Evolutionary conservation across 495 filamentous ascomycete species (phyloP).

Genomic region (Aspergillus taichungensis): DNA sequence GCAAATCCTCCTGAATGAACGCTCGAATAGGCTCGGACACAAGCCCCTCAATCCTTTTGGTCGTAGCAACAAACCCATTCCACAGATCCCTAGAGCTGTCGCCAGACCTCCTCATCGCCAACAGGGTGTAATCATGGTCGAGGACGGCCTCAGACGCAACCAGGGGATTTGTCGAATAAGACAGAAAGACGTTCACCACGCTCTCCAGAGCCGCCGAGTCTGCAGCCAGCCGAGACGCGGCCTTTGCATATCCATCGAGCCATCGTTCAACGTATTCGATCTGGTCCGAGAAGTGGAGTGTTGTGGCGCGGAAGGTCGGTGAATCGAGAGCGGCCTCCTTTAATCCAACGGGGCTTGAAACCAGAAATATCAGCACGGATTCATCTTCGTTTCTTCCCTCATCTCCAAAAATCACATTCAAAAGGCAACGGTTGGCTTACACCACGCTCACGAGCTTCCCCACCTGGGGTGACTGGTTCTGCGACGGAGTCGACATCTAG

Average conservation of each 20-base stretch:
- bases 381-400: too few relatives aligned
- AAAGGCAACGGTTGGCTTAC: conserved; percentile 22
- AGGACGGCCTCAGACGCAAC: conserved; percentile 69
- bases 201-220: conserved; percentile 65
- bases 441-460: conserved; percentile 50
- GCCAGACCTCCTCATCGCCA: conserved; percentile 74
- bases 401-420: too few relatives aligned
- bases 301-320: conserved; percentile 84
- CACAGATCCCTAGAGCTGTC: conserved; percentile 83
- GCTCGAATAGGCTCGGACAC: conserved; percentile 72
- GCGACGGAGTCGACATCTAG: conserved; percentile 41
- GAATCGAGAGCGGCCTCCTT: conserved; percentile 95
- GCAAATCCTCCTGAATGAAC: conserved; percentile 68
- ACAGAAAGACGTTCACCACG: conserved; percentile 62
- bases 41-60: conserved; percentile 64
- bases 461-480: conserved; percentile 37
- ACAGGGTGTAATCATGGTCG: conserved; percentile 89
- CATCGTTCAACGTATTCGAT: conserved; percentile 86
- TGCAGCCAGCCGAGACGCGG: conserved; percentile 65
- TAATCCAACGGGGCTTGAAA: conserved; percentile 71
- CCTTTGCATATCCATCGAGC: conserved; percentile 79
- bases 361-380: conserved; percentile 10
- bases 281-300: conserved; percentile 85
- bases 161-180: conserved; percentile 59
- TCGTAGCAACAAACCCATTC: conserved; percentile 58